Evolutionary conservation across 2,329 filamentous ascomycete genomes (phyloP).

Genomic region (Aspergillus cejpii): DNA sequence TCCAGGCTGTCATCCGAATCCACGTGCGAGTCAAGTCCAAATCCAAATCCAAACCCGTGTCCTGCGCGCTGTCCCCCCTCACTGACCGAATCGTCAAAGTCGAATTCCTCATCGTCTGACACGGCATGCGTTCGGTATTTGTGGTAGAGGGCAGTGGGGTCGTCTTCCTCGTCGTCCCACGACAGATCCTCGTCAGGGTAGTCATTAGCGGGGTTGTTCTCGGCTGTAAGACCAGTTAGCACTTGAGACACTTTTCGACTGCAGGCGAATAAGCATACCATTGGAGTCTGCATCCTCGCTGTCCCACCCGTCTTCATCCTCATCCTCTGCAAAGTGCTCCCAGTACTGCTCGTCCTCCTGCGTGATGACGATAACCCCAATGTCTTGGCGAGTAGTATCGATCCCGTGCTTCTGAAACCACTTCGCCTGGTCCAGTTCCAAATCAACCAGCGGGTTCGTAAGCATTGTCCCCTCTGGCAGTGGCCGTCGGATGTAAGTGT

Average conservation of each 20-base stretch:
- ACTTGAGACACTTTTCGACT: not conserved
- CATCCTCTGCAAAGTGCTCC: constrained; percentile 50
- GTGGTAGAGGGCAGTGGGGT: constrained; percentile 33
- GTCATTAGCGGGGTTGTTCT: constrained; percentile 47
- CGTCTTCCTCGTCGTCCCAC: constrained; percentile 43
- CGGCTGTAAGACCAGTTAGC: constrained; percentile 30
- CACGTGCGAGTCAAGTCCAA: constrained; percentile 17
- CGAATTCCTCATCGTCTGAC: constrained; percentile 44
- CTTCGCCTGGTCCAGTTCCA: constrained; percentile 22
- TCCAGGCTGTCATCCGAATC: constrained; percentile 25
- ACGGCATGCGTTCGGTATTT: constrained; percentile 35
- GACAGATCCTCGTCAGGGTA: constrained; percentile 47
- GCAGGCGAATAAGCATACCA: constrained; percentile 31
- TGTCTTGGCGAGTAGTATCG: constrained; percentile 29
- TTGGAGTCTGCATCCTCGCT: constrained; percentile 59
- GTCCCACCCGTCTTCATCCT: constrained; percentile 50
- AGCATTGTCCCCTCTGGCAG: constrained; percentile 29
- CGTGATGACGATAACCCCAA: constrained; percentile 40
- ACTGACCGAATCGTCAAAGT: constrained; percentile 33
- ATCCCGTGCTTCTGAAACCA: constrained; percentile 25
- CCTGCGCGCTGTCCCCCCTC: constrained; percentile 25
- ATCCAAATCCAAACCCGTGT: constrained; percentile 14
- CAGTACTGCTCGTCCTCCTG: constrained; percentile 47
- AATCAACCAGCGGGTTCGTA: constrained; percentile 31
- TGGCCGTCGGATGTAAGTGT: constrained; percentile 53